Percentiles rank a stretch among this genome's conserved stretches.
These are phyloP conservation scores for Kwoniella shandongensis DNA, from an alignment of 768 basidiomycete species.

Conservation along the genomic window DNA sequence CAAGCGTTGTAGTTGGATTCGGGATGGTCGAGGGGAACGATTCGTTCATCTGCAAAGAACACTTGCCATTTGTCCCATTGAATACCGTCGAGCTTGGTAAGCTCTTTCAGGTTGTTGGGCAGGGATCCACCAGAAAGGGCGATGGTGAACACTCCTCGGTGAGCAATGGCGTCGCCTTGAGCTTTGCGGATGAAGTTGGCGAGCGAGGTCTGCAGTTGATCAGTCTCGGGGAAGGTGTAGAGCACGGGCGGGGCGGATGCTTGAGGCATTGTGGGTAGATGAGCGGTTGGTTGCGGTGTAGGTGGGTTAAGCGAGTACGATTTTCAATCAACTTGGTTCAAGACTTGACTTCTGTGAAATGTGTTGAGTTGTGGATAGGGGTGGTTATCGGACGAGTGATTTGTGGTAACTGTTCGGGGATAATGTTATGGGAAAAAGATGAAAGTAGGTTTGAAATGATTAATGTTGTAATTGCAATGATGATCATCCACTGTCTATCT, in stretches of 20 bases:
- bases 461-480: no score
- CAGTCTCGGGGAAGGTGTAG: slow-evolving; percentile 64
- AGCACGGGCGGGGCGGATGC: slow-evolving; percentile 66
- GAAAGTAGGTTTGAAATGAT: not conserved
- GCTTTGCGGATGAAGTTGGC: slow-evolving; percentile 80
- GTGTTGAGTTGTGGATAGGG: not conserved
- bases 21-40: slow-evolving; percentile 84
- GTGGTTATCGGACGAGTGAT: not conserved
- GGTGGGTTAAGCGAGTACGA: no score
- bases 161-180: slow-evolving; percentile 83
- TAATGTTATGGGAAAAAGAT: not conserved
- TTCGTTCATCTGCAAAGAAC: slow-evolving; percentile 94
- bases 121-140: slow-evolving; percentile 93
- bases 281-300: not conserved
- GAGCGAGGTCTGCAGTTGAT: slow-evolving; percentile 65
- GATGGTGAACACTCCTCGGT: slow-evolving; percentile 84
- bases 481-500: not conserved
- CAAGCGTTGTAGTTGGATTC: slow-evolving; percentile 90
- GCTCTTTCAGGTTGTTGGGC: slow-evolving; percentile 69
- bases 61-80: slow-evolving; percentile 99
- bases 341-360: no score
- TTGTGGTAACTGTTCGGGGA: no score
- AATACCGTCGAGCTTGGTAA: slow-evolving; percentile 64
- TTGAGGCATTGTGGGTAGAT: slow-evolving; percentile 36
- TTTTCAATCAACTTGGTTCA: no score